Base-by-base conservation (phyloP, 805 yeast genomes). In the Lipomyces anomalus region DNA sequence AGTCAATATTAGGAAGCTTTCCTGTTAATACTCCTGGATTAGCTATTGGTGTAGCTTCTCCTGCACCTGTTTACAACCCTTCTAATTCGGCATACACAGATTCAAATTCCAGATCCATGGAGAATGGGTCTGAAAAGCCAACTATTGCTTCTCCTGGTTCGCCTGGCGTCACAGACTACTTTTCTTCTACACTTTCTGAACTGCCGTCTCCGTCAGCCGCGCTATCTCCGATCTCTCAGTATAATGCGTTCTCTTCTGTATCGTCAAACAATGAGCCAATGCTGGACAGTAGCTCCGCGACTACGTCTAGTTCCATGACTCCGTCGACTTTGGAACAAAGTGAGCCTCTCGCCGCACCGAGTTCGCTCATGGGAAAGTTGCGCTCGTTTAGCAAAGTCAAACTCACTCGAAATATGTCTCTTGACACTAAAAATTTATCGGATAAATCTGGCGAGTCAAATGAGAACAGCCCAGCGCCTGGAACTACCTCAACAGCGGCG, bases 311-410 rank as follows among this genome's bases (percentile, higher is more conserved):
- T 13, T 13, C 9, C 30, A 13, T 13, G 30, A 9, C 13, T 9
- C 30, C 30, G 30, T 13, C 30, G 30, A 26, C 30, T 13, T 9
- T 9, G 30, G 13, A 9, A 9, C 11, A 26, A 13, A 26, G 30
- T 13, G 44, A 40, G 32, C 40, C 21, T 24, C 23, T 41, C 16
- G 40, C 55, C 2, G 38, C 52, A 3, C 33, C 56, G 16, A 47
- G 56, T 36, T 56, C 60, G 43, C 53, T 61, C 29, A 60, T 60
- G 62, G 62, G 63, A 36, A 48, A 60, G 23, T 38, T 61, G 35
- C 56, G 59, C n/a, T 56, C 61, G 17, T 58, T 61, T 45, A 63
- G 65, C 7, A 60, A 59, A 38, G 56, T 54, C 20, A 57, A 60
- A 42, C 35, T 47, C 11, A 34, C 24, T 21, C 29, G 48, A 16